A percentile compares a stretch with the other conserved stretches of the same genome.
phyloP scores from a whole-genome alignment of 1,284 basidiomycete genomes.

The Salmacisia buchloeana region DNA sequence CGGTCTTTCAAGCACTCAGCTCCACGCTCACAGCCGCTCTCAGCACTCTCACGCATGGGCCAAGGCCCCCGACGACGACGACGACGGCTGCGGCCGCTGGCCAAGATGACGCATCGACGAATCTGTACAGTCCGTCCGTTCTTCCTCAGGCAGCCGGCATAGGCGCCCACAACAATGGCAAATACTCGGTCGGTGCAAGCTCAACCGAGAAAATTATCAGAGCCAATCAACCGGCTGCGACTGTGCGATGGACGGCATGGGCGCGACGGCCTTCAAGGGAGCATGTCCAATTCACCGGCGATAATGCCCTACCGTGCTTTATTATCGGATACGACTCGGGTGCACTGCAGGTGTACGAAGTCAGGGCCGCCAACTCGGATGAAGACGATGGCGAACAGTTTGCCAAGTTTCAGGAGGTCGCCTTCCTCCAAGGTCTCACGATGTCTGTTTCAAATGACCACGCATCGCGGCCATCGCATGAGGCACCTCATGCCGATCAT shows the following conservation, averaged over 20 bases:
- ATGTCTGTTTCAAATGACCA: too few species aligned
- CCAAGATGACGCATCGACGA: not conserved
- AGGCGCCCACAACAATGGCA: too few species aligned
- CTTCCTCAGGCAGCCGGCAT: too few species aligned
- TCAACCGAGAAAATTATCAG: too few species aligned
- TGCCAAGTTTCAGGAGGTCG: not conserved
- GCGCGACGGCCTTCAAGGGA: too few species aligned
- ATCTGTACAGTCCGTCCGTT: too few species aligned
- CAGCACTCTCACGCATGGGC: not conserved
- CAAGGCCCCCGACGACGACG: not conserved
- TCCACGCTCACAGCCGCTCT: not conserved
- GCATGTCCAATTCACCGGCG: too few species aligned
- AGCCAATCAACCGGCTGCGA: too few species aligned
- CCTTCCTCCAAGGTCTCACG: not conserved
- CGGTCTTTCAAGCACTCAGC: not conserved
- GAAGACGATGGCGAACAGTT: not conserved
- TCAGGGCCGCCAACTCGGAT: not conserved
- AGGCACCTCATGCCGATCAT: too few species aligned
- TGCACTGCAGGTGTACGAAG: not conserved
- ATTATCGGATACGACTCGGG: not conserved
- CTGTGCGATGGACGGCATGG: too few species aligned
- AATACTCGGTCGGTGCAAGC: too few species aligned
- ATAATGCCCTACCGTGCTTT: not conserved
- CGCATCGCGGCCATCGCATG: too few species aligned
- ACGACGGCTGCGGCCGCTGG: not conserved